These are phyloP conservation scores for Plasmodium gonderi DNA, from an alignment of 169 alveolate genomes.

Conservation along the genomic window DNA sequence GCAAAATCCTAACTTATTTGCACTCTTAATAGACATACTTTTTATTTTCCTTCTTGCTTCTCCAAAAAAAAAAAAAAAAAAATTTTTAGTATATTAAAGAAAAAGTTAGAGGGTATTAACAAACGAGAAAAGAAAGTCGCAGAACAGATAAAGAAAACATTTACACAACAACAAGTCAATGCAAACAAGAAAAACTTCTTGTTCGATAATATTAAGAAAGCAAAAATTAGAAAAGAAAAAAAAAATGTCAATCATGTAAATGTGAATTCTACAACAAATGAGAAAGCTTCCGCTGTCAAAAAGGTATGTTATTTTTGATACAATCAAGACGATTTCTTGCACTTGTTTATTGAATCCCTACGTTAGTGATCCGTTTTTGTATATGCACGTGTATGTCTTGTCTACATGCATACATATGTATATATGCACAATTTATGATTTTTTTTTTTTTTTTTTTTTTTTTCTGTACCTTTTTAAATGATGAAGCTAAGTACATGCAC, in stretches of 20 bases:
- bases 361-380: no score
- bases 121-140: conserved; percentile 20
- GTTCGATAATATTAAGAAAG: conserved; percentile 40
- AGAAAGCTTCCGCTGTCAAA: not conserved
- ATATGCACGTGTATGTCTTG: no score
- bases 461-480: no score
- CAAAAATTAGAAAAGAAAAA: conserved; percentile 40
- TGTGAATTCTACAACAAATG: not conserved
- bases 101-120: conserved; percentile 45
- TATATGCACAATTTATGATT: no score
- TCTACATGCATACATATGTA: no score
- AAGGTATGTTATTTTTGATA: conserved; percentile 29
- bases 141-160: not conserved
- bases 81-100: conserved; percentile 35
- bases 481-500: no score
- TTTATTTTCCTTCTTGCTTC: not conserved
- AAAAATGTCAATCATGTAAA: conserved; percentile 4
- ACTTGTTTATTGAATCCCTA: no score
- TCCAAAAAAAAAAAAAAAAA: no score
- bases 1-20: not conserved
- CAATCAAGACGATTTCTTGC: no score
- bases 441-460: no score
- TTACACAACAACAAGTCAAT: not conserved
- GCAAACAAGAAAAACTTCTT: conserved; percentile 43
- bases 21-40: not conserved